Evolutionary conservation across 768 basidiomycete genomes (phyloP).

Genomic region (Rhizopogon roseolus): DNA sequence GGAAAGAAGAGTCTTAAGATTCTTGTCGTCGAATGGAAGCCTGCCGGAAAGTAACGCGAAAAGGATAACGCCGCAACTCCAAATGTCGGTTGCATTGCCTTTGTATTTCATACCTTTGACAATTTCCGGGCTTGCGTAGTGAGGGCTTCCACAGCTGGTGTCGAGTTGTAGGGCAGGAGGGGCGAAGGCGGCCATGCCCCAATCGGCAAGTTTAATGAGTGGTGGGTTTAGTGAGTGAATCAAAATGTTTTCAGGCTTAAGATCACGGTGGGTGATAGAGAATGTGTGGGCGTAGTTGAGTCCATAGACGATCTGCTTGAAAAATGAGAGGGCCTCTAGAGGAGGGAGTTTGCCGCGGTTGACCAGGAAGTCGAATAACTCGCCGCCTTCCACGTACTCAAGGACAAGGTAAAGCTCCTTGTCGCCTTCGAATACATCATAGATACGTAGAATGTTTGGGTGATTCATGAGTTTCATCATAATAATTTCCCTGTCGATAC

Average conservation of each 20-base stretch:
- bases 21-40: constrained; percentile 93
- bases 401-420: constrained; percentile 89
- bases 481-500: constrained; percentile 91
- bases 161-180: constrained; percentile 81
- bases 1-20: constrained; percentile 65
- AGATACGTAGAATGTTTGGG: constrained; percentile 92
- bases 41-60: constrained; percentile 86
- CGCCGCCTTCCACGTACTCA: constrained; percentile 94
- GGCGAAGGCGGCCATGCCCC: constrained; percentile 97
- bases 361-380: constrained; percentile 94
- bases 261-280: constrained; percentile 96
- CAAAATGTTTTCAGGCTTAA: constrained; percentile 96
- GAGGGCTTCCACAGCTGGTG: constrained; percentile 94
- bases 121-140: constrained; percentile 96
- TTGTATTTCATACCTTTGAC: constrained; percentile 87
- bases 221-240: constrained; percentile 78
- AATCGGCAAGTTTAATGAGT: constrained; percentile 94
- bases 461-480: constrained; percentile 99
- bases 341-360: constrained; percentile 78
- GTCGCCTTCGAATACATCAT: constrained; percentile 93
- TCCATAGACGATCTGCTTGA: constrained; percentile 93
- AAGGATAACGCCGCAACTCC: constrained; percentile 94
- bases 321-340: constrained; percentile 82
- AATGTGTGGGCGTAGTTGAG: constrained; percentile 97
- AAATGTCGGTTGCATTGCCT: constrained; percentile 90